Conservation (phyloP, 805 yeast genomes). For the Debaryomyces castellii region DNA sequence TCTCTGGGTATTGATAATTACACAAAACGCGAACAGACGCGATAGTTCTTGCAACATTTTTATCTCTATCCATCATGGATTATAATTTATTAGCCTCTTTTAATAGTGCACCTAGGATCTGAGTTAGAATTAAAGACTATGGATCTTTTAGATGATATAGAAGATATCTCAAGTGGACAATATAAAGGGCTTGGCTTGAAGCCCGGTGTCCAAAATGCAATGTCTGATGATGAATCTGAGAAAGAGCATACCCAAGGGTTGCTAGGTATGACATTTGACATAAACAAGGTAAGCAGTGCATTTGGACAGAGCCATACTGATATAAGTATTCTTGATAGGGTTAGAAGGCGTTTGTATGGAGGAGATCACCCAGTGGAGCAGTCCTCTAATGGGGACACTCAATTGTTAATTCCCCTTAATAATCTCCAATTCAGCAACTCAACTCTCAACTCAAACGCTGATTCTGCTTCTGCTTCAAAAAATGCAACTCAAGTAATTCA, state of each 20-base stretch:
- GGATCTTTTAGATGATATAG: slow-evolving; percentile 22
- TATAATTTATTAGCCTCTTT: neutral
- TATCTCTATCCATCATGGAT: too few species aligned
- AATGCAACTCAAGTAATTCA: slow-evolving; percentile 10
- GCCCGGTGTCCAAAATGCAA: neutral
- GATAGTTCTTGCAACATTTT: neutral
- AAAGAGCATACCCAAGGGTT: neutral
- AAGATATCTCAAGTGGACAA: slow-evolving; percentile 9
- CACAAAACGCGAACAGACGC: neutral
- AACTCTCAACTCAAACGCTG: neutral
- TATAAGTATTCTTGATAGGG: slow-evolving; percentile 20
- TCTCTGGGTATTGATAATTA: too few species aligned
- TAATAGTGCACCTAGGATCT: neutral
- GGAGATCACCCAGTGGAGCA: slow-evolving; percentile 2
- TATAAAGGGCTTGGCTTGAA: slow-evolving; percentile 2
- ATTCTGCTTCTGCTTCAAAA: slow-evolving; percentile 1
- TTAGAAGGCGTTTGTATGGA: slow-evolving; percentile 25
- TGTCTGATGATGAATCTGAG: slow-evolving; percentile 5
- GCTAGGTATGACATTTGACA: slow-evolving; percentile 8
- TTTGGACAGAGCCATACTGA: slow-evolving; percentile 7
- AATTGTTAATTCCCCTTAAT: neutral
- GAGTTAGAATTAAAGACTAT: slow-evolving; percentile 4
- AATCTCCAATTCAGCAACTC: slow-evolving; percentile 3
- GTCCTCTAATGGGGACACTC: neutral
- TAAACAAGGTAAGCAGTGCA: slow-evolving; percentile 3